Conservation (phyloP, 345 rosid genomes). For the Salix purpurea region DNA sequence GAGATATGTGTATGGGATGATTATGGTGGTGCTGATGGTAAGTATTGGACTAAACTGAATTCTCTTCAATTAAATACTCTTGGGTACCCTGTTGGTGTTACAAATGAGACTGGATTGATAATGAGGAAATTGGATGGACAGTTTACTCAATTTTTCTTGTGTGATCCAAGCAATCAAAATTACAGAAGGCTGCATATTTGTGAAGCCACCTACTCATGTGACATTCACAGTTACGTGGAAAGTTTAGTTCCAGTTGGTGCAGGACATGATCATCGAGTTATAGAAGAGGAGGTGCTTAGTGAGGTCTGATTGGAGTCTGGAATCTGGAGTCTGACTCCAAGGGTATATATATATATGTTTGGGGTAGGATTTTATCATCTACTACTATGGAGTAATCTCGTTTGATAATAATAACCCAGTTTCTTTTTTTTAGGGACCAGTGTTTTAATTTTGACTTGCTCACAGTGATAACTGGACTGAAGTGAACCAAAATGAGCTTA, state of each 20-base stretch:
- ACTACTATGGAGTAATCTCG: not conserved
- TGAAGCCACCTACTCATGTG: conserved; percentile 11
- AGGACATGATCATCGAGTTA: not conserved
- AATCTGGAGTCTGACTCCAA: not conserved
- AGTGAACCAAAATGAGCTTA: too few relatives aligned
- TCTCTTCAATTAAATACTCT: not conserved
- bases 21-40: not conserved
- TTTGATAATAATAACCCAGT: not conserved
- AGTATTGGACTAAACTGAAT: conserved; percentile 6
- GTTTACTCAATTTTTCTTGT: not conserved
- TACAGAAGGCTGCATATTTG: conserved; percentile 2
- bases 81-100: conserved; percentile 20
- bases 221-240: conserved; percentile 25
- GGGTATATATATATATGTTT: not conserved
- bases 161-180: not conserved
- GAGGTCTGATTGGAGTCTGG: not conserved
- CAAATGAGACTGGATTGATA: conserved; percentile 23
- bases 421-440: not conserved
- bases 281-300: not conserved
- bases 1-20: conserved; percentile 25
- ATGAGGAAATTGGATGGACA: conserved; percentile 9
- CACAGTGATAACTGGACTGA: not conserved
- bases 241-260: conserved; percentile 28
- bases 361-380: not conserved
- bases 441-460: not conserved